Conservation (phyloP, 306 rosid genomes). For the Casuarina glauca region DNA sequence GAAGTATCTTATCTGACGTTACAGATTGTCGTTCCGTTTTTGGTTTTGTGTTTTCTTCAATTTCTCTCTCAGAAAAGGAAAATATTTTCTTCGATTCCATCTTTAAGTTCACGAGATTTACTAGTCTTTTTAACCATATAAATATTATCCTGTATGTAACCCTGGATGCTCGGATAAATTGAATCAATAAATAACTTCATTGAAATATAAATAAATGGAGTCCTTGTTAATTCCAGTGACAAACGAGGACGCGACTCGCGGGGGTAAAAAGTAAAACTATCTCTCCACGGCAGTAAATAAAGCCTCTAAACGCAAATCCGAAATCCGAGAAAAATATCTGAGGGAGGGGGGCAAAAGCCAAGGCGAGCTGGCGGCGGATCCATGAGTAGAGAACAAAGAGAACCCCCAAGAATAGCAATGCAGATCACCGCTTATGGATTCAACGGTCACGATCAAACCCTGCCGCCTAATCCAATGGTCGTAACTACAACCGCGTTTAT, state of each 20-base stretch:
- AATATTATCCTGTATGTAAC: too few species aligned
- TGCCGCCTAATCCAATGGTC: slow-evolving; percentile 46
- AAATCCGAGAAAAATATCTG: not conserved
- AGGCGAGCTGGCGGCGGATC: slow-evolving; percentile 85
- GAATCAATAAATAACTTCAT: not conserved
- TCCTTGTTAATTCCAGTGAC: not conserved
- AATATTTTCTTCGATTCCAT: too few species aligned
- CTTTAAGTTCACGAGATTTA: too few species aligned
- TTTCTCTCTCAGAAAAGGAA: too few species aligned
- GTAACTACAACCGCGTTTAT: slow-evolving; percentile 53
- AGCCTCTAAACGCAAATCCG: not conserved
- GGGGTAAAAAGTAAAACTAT: not conserved
- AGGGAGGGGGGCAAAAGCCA: not conserved
- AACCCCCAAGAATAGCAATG: slow-evolving; percentile 15
- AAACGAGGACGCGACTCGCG: not conserved
- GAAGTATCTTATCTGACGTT: too few species aligned
- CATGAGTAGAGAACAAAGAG: slow-evolving; percentile 9
- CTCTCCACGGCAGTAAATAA: not conserved
- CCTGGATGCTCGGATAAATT: too few species aligned
- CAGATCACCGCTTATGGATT: slow-evolving; percentile 40
- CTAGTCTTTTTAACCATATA: too few species aligned
- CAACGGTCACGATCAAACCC: slow-evolving; percentile 35
- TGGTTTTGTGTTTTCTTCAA: too few species aligned
- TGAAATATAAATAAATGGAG: not conserved
- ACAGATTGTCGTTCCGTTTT: too few species aligned